A percentile compares a stretch with the other conserved stretches of the same genome.
phyloP scores from a whole-genome alignment of 768 basidiomycete species.

The Hygrophoropsis aurantiaca region DNA sequence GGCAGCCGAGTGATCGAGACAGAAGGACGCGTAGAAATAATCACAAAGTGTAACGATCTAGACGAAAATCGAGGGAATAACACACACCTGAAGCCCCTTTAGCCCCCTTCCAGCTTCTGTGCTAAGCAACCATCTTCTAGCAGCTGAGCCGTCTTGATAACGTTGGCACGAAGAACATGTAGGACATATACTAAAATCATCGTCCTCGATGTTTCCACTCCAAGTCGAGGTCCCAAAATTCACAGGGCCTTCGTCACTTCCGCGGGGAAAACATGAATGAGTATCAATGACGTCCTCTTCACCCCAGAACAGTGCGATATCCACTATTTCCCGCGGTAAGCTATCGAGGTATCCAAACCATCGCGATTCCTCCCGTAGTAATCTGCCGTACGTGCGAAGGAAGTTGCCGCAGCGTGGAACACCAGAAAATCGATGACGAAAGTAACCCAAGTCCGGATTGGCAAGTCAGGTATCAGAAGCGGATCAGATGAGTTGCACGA shows the following conservation, averaged over 20 bases:
- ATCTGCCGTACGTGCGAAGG: constrained; percentile 32
- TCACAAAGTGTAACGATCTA: neutral
- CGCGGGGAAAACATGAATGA: constrained; percentile 17
- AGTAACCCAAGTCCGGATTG: constrained; percentile 1
- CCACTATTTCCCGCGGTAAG: constrained; percentile 50
- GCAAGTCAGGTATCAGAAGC: neutral
- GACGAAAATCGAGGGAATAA: constrained; percentile 1
- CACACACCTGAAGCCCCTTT: constrained; percentile 25
- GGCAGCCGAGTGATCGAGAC: neutral
- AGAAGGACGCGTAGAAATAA: neutral
- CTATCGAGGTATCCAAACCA: constrained; percentile 71
- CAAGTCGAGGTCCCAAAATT: constrained; percentile 8
- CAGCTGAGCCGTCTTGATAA: constrained; percentile 27
- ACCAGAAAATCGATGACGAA: neutral
- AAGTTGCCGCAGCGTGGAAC: constrained; percentile 9
- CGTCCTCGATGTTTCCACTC: constrained; percentile 1
- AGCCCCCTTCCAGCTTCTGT: constrained; percentile 32
- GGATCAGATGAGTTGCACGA: no score
- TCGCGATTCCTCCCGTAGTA: constrained; percentile 46
- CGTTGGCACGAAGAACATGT: constrained; percentile 18
- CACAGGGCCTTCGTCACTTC: neutral
- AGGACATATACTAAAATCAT: neutral
- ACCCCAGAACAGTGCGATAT: constrained; percentile 66
- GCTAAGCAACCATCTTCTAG: constrained; percentile 30
- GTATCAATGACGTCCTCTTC: constrained; percentile 19